phyloP scores from a whole-genome alignment of 192 early-diverging fungal species.

The Phycomyces blakesleeanus region DNA sequence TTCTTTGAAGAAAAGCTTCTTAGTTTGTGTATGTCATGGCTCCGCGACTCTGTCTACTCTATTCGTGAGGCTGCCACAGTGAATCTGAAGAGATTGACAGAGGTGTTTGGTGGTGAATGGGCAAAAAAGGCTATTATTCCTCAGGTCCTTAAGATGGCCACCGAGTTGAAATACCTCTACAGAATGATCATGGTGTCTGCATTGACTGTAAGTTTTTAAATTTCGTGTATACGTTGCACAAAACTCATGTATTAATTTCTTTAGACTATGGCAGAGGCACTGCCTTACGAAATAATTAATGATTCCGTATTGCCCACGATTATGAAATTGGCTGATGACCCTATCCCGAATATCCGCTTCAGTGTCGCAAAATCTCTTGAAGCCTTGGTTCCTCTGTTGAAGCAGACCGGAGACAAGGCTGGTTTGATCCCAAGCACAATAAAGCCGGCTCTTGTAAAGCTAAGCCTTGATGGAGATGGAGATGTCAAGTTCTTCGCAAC shows the following conservation, averaged over 20 bases:
- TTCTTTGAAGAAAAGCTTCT: conserved; percentile 98
- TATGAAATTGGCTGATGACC: conserved; percentile 78
- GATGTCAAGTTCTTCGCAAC: conserved; percentile 95
- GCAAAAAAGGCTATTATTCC: conserved; percentile 92
- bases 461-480: conserved; percentile 84
- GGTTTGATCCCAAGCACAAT: conserved; percentile 63
- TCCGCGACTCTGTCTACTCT: conserved; percentile 93
- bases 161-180: conserved; percentile 90
- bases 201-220: conserved; percentile 79
- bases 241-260: conserved; percentile 1
- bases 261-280: conserved; percentile 82
- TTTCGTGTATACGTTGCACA: background rate
- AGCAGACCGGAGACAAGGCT: conserved; percentile 57
- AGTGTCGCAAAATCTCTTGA: conserved; percentile 96
- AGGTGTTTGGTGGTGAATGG: conserved; percentile 99
- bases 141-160: conserved; percentile 86
- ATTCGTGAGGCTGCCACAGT: conserved; percentile 96
- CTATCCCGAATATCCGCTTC: conserved; percentile 99
- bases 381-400: conserved; percentile 75
- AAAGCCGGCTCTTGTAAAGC: conserved; percentile 76
- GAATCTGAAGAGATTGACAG: conserved; percentile 93
- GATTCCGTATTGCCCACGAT: conserved; percentile 88
- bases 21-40: conserved; percentile 96
- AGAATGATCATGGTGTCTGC: conserved; percentile 98
- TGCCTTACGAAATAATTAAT: conserved; percentile 83